Evolutionary conservation across 176 grass and related monocot genomes (phyloP).

Genomic region (Cocos nucifera): DNA sequence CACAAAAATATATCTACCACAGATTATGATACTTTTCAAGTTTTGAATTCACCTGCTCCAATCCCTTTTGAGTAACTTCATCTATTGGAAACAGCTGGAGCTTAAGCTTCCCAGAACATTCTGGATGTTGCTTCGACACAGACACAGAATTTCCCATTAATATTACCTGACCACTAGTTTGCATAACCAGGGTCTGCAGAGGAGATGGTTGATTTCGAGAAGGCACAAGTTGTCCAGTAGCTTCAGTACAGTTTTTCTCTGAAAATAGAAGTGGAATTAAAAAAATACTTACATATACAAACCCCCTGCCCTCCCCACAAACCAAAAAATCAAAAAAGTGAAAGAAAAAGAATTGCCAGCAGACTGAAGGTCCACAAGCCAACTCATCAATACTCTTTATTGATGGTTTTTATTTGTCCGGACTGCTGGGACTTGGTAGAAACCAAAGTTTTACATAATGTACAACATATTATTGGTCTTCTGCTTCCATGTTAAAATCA

Average conservation of each 20-base stretch:
- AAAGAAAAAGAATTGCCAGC: no score
- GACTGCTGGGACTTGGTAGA: no score
- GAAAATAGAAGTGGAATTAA: slow-evolving; percentile 21
- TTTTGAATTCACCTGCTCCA: slow-evolving; percentile 59
- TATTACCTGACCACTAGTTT: slow-evolving; percentile 6
- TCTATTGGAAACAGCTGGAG: slow-evolving; percentile 91
- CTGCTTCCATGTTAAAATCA: no score
- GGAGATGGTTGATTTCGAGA: slow-evolving; percentile 19
- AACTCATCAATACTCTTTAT: no score
- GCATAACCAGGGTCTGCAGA: slow-evolving; percentile 11
- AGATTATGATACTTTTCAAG: background rate
- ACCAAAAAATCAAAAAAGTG: no score
- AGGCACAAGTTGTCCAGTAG: slow-evolving; percentile 6
- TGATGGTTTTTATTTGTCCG: no score
- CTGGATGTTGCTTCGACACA: slow-evolving; percentile 22
- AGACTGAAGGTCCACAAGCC: no score
- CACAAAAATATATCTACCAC: background rate
- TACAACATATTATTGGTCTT: no score
- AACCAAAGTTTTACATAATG: no score
- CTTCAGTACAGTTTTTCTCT: slow-evolving; percentile 35
- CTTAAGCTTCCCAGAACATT: slow-evolving; percentile 55
- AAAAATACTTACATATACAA: background rate
- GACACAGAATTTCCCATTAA: slow-evolving; percentile 18
- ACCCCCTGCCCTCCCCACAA: background rate
- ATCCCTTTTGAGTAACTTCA: slow-evolving; percentile 37